phyloP scores from a whole-genome alignment of 2,329 filamentous ascomycete genomes.

The Xylaria sp. region DNA sequence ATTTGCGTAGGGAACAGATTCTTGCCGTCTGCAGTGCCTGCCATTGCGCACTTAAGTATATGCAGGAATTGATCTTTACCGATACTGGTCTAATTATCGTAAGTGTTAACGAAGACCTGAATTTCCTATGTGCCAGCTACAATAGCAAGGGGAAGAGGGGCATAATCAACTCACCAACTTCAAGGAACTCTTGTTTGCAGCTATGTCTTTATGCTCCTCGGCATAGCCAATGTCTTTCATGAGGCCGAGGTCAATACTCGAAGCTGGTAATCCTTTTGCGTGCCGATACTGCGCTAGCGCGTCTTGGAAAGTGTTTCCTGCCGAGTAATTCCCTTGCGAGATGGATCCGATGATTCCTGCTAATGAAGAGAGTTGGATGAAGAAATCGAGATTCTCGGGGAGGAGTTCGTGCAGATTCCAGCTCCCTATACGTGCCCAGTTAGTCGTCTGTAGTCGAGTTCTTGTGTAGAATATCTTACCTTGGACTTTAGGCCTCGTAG shows the following conservation, averaged over 20 bases:
- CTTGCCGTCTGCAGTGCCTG: conserved; percentile 16
- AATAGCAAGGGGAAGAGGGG: too few relatives aligned
- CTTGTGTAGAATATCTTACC: conserved; percentile 54
- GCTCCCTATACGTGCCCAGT: conserved; percentile 13
- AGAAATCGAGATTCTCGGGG: conserved; percentile 49
- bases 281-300: conserved; percentile 42
- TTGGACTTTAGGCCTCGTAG: conserved; percentile 48
- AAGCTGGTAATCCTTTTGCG: conserved; percentile 32
- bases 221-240: conserved; percentile 42
- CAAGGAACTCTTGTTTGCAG: conserved; percentile 17
- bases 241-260: conserved; percentile 42
- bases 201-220: conserved; percentile 34
- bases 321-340: conserved; percentile 52
- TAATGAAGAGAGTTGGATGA: conserved; percentile 49
- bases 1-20: conserved; percentile 19
- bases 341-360: conserved; percentile 47
- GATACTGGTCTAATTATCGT: conserved; percentile 16
- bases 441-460: conserved; percentile 44
- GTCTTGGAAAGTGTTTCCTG: conserved; percentile 36
- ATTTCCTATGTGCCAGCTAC: too few relatives aligned
- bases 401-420: conserved; percentile 47
- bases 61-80: conserved; percentile 17
- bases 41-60: conserved; percentile 20
- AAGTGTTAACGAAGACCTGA: neutral
- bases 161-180: conserved; percentile 12